Evolutionary conservation across 441 rosid genomes (phyloP).

Genomic region (Hura crepitans): DNA sequence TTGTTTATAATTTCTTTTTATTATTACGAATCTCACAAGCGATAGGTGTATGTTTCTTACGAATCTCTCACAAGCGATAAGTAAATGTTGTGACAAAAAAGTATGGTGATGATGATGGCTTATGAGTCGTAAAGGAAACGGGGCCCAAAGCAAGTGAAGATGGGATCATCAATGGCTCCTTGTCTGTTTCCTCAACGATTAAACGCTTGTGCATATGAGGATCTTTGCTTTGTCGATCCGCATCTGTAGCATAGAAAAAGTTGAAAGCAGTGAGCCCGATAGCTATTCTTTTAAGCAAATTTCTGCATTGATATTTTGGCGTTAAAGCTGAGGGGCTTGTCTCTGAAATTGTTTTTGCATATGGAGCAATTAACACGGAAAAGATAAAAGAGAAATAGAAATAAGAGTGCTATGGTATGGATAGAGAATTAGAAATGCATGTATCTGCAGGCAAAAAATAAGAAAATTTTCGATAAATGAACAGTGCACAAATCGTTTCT

Average conservation of each 20-base stretch:
- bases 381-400: no score
- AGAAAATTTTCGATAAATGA: no score
- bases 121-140: slow-evolving; percentile 14
- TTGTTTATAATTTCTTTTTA: not conserved
- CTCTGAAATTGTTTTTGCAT: not conserved
- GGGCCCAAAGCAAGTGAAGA: not conserved
- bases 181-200: slow-evolving; percentile 4
- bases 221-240: slow-evolving; percentile 18
- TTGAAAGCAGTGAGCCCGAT: not conserved
- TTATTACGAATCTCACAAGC: slow-evolving; percentile 3
- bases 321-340: not conserved
- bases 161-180: not conserved
- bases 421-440: no score
- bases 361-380: no score
- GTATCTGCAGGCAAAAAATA: no score
- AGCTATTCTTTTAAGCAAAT: not conserved
- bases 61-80: no score
- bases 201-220: not conserved
- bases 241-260: not conserved
- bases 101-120: slow-evolving; percentile 18
- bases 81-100: not conserved
- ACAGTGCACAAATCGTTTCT: no score
- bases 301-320: not conserved
- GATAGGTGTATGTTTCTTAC: not conserved
- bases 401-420: no score